Conservation (phyloP, 148 eudicot genomes). For the Heliosperma pusillum region DNA sequence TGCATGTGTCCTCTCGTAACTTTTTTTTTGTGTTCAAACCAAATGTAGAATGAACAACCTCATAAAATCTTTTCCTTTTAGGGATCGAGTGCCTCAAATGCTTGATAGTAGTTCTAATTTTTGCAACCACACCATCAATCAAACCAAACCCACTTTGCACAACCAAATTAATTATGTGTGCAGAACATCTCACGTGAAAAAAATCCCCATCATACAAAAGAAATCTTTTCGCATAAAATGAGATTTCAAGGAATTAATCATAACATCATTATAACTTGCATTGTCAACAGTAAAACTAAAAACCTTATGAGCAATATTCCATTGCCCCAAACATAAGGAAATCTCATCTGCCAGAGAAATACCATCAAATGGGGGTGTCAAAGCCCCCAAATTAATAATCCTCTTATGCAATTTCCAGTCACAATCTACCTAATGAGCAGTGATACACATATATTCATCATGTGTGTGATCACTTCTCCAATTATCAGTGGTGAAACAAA, state of each 20-base stretch:
- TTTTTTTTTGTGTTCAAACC: not conserved
- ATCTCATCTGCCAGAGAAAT: conserved; percentile 2
- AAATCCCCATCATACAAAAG: not conserved
- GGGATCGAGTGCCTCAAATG: not conserved
- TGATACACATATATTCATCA: conserved; percentile 5
- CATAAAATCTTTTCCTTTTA: not conserved
- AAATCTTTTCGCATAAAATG: not conserved
- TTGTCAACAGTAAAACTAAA: too few relatives aligned
- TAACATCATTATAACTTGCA: too few relatives aligned
- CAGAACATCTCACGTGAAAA: not conserved
- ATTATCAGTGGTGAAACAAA: conserved; percentile 5
- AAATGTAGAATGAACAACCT: not conserved
- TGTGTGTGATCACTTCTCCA: not conserved
- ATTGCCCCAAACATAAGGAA: too few relatives aligned
- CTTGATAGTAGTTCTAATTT: not conserved
- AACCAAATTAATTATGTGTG: not conserved
- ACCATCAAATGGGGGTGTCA: conserved; percentile 1
- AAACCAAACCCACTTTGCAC: not conserved
- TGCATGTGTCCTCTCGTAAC: not conserved
- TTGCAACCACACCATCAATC: not conserved
- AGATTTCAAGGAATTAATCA: too few relatives aligned
- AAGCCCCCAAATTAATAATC: not conserved
- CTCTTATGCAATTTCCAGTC: conserved; percentile 2
- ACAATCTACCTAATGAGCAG: conserved; percentile 5
- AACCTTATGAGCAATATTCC: too few relatives aligned